Conservation (phyloP, 768 basidiomycete genomes). For the Rossbeevera mucosa region DNA sequence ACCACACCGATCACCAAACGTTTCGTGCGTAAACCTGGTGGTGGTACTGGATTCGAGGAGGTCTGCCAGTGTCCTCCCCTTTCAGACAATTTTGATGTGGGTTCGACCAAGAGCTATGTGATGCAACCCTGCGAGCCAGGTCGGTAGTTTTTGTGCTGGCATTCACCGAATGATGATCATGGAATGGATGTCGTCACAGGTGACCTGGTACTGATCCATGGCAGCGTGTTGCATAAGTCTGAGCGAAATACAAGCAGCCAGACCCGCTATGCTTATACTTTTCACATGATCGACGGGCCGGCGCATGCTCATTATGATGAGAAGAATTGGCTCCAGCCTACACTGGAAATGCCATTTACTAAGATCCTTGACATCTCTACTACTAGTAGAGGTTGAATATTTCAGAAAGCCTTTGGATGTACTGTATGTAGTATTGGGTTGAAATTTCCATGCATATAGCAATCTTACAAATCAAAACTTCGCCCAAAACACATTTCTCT, state of each 20-base stretch:
- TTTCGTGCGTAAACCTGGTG: slow-evolving; percentile 70
- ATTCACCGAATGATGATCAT: not conserved
- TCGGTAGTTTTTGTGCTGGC: slow-evolving; percentile 18
- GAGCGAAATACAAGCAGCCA: slow-evolving; percentile 76
- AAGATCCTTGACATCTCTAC: slow-evolving; percentile 15
- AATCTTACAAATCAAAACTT: too few relatives aligned
- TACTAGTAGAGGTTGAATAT: too few relatives aligned
- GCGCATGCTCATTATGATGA: slow-evolving; percentile 72
- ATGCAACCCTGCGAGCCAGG: slow-evolving; percentile 74
- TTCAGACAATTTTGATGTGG: not conserved
- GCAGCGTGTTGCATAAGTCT: slow-evolving; percentile 87
- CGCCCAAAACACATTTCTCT: too few relatives aligned
- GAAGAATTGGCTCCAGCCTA: slow-evolving; percentile 96
- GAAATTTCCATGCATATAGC: too few relatives aligned
- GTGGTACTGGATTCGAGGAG: slow-evolving; percentile 83
- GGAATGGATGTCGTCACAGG: slow-evolving; percentile 41
- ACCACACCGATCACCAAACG: slow-evolving; percentile 71
- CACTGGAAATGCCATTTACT: slow-evolving; percentile 75
- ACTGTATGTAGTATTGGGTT: too few relatives aligned
- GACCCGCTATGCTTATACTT: slow-evolving; percentile 92
- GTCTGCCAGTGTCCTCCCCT: slow-evolving; percentile 38
- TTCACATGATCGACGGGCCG: slow-evolving; percentile 86
- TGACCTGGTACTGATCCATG: slow-evolving; percentile 91
- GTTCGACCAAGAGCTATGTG: slow-evolving; percentile 44
- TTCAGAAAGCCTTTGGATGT: too few relatives aligned